Base-by-base conservation (phyloP, 495 filamentous ascomycete species). In the Penicillium pulvis region DNA sequence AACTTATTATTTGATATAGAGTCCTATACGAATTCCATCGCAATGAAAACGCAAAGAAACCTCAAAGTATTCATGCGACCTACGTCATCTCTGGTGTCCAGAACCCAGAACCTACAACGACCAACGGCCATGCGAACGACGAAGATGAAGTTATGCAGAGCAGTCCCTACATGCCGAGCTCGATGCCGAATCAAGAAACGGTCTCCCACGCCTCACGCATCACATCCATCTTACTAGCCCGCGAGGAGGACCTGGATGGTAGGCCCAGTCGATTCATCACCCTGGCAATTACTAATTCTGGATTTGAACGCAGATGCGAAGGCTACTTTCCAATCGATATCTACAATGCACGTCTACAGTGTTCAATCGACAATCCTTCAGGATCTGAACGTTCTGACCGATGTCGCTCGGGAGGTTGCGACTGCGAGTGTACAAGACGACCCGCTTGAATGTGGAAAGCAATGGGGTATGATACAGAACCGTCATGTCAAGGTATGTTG, bases 1-100 rank as follows among this genome's bases (percentile, higher is more conserved):
- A 55, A 11, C 57, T 59, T 28, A 49, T 41, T 9, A 33, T 53
- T 16, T 9, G 10, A 10, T 16, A n/a, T 49, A 94, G 93, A 64
- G 93, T 97, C 81, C 85, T 98, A 2, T 96, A 87, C 71, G 93
- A 97, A 14, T 98, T 97, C 63, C 82, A 97, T 70, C 77, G 75
- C 47, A 81, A 75, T 45, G 88, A 97, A 76, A 97, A 93, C 72
- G 79, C 77, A 33, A 91, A 88, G 68, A 89, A 85, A 45, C 85
- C 91, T 0, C 80, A 82, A 12, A 83, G 81, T 36, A 80, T 98
- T 41, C 86, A 93, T 75, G 93, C 94, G 54, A 96, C 91, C 17
- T 98, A 97, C 69, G 74, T 98, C 47, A 66, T 98, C 24, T 86
- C 87, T 54, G 94, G 94, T 20, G 69, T 75, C 41, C 80, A 77